Conservation (phyloP, 1,284 basidiomycete genomes). For the Grifola frondosa region DNA sequence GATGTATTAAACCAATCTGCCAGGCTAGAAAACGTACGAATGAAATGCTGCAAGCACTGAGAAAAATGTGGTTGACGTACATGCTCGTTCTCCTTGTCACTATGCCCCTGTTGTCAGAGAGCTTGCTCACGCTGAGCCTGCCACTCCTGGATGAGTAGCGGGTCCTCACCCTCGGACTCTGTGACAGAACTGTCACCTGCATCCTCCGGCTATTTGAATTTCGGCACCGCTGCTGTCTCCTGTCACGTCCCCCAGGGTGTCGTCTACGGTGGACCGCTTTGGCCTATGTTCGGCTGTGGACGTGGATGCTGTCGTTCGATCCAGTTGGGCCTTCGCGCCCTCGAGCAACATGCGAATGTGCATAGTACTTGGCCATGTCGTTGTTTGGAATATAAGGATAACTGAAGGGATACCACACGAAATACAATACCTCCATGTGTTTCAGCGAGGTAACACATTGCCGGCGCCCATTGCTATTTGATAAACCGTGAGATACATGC, state of each 20-base stretch:
- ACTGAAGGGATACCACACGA: conserved; percentile 4
- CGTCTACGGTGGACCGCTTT: conserved; percentile 65
- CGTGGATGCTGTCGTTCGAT: conserved; percentile 39
- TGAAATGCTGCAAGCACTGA: too few relatives aligned
- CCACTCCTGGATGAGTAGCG: too few relatives aligned
- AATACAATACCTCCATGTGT: conserved; percentile 62
- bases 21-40: too few relatives aligned
- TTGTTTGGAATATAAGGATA: conserved; percentile 33
- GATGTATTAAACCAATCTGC: conserved; percentile 25
- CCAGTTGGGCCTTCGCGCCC: conserved; percentile 61
- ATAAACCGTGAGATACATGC: background rate
- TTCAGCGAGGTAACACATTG: conserved; percentile 68
- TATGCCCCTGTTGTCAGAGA: too few relatives aligned
- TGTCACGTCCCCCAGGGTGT: conserved; percentile 63
- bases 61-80: too few relatives aligned
- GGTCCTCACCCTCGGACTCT: too few relatives aligned
- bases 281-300: conserved; percentile 36
- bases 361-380: conserved; percentile 71
- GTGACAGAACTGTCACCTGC: too few relatives aligned
- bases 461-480: conserved; percentile 38
- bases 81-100: too few relatives aligned
- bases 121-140: too few relatives aligned
- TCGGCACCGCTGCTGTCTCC: too few relatives aligned
- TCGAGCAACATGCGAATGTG: conserved; percentile 70
- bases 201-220: too few relatives aligned